Evolutionary conservation across 345 rosid genomes (phyloP).

Genomic region (Lagerstroemia speciosa): DNA sequence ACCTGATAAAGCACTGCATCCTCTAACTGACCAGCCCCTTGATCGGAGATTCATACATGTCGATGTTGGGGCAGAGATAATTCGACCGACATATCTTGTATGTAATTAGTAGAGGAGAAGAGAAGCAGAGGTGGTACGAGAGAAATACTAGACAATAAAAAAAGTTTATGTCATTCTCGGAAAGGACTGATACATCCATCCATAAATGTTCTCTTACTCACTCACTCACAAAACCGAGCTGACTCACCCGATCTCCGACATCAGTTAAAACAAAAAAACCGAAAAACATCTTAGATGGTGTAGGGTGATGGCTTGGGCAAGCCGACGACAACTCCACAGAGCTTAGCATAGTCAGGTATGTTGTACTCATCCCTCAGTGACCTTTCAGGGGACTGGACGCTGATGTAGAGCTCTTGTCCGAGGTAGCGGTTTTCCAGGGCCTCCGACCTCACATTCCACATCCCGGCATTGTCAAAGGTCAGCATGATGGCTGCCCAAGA

Average conservation of each 20-base stretch:
- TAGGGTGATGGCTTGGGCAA: slow-evolving; percentile 18
- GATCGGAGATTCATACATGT: too few relatives aligned
- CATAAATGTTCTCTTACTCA: neutral
- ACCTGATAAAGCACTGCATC: too few relatives aligned
- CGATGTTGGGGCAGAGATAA: too few relatives aligned
- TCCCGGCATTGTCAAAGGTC: slow-evolving; percentile 21
- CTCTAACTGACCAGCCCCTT: too few relatives aligned
- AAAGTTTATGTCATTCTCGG: neutral
- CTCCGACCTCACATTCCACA: slow-evolving; percentile 22
- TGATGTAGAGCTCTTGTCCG: slow-evolving; percentile 18
- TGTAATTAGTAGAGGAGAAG: neutral
- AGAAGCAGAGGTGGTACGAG: neutral
- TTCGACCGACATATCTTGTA: neutral
- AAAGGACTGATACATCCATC: slow-evolving; percentile 5
- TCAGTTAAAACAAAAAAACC: neutral
- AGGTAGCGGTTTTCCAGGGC: slow-evolving; percentile 14
- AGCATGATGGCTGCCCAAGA: slow-evolving; percentile 22
- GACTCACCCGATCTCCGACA: neutral
- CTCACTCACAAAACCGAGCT: too few relatives aligned
- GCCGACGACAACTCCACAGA: slow-evolving; percentile 7
- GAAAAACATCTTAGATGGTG: slow-evolving; percentile 10
- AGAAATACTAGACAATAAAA: neutral
- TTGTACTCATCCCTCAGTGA: slow-evolving; percentile 21
- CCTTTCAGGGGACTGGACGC: slow-evolving; percentile 14
- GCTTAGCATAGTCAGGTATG: slow-evolving; percentile 9